Base-by-base conservation (phyloP, 2,329 filamentous ascomycete genomes). In the Myrmaecium sp. region DNA sequence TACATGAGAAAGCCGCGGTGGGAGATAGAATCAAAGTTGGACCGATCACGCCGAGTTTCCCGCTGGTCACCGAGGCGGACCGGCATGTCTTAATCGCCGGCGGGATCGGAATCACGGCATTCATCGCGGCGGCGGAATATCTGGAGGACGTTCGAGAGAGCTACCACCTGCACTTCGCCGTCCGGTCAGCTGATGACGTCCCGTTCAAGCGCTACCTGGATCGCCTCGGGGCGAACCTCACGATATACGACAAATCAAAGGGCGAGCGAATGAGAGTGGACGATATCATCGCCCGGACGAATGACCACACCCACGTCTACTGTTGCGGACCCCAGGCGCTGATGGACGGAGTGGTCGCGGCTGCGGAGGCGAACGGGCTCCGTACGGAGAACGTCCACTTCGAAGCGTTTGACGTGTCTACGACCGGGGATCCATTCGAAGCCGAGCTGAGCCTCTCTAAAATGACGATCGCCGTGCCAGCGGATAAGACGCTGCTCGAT, bases 91-190 rank as follows among this genome's bases (percentile, higher is more conserved):
- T 75, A 37, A 62, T 78, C 16, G 68, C 60, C 0, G 72, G 66
- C 6, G 73, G 72, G 0, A 68, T 77, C 16, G 73, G 72, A 1
- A 64, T 77, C 33, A 77, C 73, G 2, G 72, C 72, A 0, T 76
- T 76, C 34, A 39, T 77, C 6, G 38, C 52, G 1, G 49, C 69
- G 14, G 40, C 67, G 3, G 47, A 61, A 25, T 33, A 42, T 8
- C 42, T 52, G 8, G 28, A 42, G 5, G 18, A 24, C 3, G 29
- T 35, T 2, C 33, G 36, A n/a, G 33, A 46, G 42, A 58, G 60
- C 30, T 60, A 58, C 19, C 51, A 55, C 13, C 44, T 76, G 21
- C 70, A 76, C 46, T 74, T 69, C 33, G 69, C 63, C 0, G 62
- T 74, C 9, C 58, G 63, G 6, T 58, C 53, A 1, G 40, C 42